A percentile compares a stretch with the other conserved stretches of the same genome.
Evolutionary conservation across 108 stramenopile species (phyloP).

Genomic region (Craspedostauros australis): DNA sequence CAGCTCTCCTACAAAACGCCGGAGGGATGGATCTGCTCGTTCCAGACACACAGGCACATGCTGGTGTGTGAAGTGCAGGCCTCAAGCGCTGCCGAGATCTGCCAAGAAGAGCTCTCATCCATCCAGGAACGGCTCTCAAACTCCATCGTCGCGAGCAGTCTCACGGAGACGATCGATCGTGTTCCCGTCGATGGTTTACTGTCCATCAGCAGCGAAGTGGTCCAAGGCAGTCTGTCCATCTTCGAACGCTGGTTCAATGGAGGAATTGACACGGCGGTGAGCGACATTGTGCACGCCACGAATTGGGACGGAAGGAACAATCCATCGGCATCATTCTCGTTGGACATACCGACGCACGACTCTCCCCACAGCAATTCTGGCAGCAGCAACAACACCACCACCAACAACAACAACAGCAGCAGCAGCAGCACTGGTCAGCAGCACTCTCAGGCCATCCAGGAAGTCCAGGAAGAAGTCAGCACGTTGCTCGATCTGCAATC

Average conservation of each 20-base stretch:
- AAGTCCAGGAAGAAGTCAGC: too few species aligned
- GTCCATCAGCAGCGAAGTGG: constrained; percentile 38
- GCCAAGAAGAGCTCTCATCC: constrained; percentile 48
- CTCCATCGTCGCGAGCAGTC: constrained; percentile 52
- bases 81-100: constrained; percentile 46
- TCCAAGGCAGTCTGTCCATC: constrained; percentile 35
- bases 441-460: too few species aligned
- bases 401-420: too few species aligned
- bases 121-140: constrained; percentile 55
- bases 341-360: neutral
- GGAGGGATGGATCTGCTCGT: constrained; percentile 70
- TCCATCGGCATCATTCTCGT: too few species aligned
- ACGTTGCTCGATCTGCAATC: too few species aligned
- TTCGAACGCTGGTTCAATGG: constrained; percentile 65
- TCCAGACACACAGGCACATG: constrained; percentile 59
- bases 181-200: constrained; percentile 71
- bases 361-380: neutral
- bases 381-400: too few species aligned
- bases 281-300: constrained; percentile 58
- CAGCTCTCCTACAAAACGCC: constrained; percentile 51
- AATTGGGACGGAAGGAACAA: constrained; percentile 77
- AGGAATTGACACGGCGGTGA: constrained; percentile 50
- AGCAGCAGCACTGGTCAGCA: neutral
- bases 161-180: constrained; percentile 43
- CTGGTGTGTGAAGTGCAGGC: constrained; percentile 62